Evolutionary conservation across 108 stramenopile genomes (phyloP), one percentile per base, ranked within the genome.

Genomic region (Pseudonitzschia multiseries): DNA sequence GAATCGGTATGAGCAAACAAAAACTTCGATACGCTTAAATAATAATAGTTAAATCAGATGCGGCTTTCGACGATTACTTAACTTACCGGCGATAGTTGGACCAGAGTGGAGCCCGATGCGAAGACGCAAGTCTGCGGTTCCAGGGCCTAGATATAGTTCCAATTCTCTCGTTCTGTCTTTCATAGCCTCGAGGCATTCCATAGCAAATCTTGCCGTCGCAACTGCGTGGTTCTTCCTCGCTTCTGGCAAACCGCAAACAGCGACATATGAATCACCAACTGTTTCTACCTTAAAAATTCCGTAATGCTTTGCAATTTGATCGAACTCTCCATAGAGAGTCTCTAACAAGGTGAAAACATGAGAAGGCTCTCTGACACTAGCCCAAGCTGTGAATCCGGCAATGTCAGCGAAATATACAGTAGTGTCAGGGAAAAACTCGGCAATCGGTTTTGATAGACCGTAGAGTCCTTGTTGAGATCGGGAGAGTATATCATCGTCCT

Each of bases 261-360:
- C 72, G 18, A 73, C 65, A 53, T 73, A 73, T 20, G 56, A 53
- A 33, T 73, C 72, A 14, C 72, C 72, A 50, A 72, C 48, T 22
- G 71, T 72, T 31, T 72, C 71, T 9, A 72, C 62, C 33, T 72
- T 72, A 62, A 72, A 72, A 3, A 72, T 65, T 27, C 71, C 65
- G 20, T 31, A 61, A 15, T 62, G 22, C 36, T 71, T 71, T 14
- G 70, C 70, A 8, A 44, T 29, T 29, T 59, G 24, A 62, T 71
- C 70, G 46, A 74, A 74, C 9, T 6, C 22, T 0, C 48, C 50
- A 66, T 59, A 74, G n/a, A 74, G 26, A 8, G 65, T 48, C 48
- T 74, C 73, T 20, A 74, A 40, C 52, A 74, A 32, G 14, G 44
- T 48, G 26, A 74, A 74, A 31, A 74, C 73, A 21, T 67, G 65